Base-by-base conservation (phyloP, 352 stramenopile species). In the Aphanomyces stellatus region DNA sequence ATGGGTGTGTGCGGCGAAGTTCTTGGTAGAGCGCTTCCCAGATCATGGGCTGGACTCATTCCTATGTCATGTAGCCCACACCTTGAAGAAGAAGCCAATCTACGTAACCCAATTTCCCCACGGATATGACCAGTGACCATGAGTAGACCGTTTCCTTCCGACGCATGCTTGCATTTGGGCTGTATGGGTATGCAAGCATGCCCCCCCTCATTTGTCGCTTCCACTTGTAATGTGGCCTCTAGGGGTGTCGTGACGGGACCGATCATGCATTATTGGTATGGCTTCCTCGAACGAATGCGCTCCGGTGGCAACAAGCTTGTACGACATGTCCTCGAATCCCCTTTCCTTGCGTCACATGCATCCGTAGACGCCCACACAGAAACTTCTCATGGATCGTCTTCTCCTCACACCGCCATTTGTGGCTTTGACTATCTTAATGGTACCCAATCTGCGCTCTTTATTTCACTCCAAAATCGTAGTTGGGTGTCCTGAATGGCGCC, bases 101-200 rank as follows among this genome's bases (percentile, higher is more conserved):
- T 72, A 76, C 8, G 81, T 89, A 70, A 11, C 71, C 11, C 24
- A 34, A 19, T 27, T 33, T 46, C 6, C n/a, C n/a, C n/a, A n/a
- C n/a, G n/a, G n/a, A n/a, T 24, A 25, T 65, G 51, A 28, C 55
- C 15, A 19, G n/a, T 63, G 24, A n/a, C n/a, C 41, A 10, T 64
- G 35, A 22, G 30, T 61, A 90, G 79, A 76, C 80, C 24, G 72
- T 91, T 1, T 87, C 75, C n/a, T 71, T 71, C 17, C 79, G 79
- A 19, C 82, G 88, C 71, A 76, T 88, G 72, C 62, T 89, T 19
- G 80, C 80, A 1, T 91, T 91, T 72, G 87, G 87, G 53, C 49
- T 73, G 3, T 91, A 88, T 28, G 80, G 82, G 82, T 90, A 67
- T 7, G 56, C n/a, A 2, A 10, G 41, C 27, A 48, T 40, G 15